Evolutionary conservation across 1,284 basidiomycete species (phyloP), one percentile per base, ranked within the genome.

Genomic region (Albatrellus sp.): DNA sequence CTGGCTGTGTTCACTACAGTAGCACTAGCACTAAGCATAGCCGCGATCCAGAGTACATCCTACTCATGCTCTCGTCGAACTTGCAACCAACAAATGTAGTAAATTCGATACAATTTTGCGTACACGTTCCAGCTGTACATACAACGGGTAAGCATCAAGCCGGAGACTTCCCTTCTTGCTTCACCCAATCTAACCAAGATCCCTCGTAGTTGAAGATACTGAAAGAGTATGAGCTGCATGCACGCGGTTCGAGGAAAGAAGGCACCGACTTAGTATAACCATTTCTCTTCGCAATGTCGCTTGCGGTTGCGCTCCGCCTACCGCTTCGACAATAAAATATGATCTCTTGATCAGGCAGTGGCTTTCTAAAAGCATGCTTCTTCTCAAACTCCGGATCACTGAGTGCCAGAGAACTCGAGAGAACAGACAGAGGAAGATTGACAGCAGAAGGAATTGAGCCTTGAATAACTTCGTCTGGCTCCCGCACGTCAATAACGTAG

Each of bases 321-420:
- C 96, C 96, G 47, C 88, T 90, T 46, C 93, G 75, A 64, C 96
- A 99, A 67, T 96, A 98, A 61, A 98, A 94, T 32, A 90, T 75
- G 33, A 98, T 67, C 56, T 91, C 85, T 60, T 96, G 88, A 47
- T 75, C 61, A 48, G 68, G 63, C 37, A 55, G 58, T 5, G 96
- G 96, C 63, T 97, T 92, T 43, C 80, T 68, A 61, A 94, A 98
- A 2, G 90, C 89, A 54, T 82, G 82, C 54, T 80, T 76, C 48
- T 68, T 62, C 51, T 74, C 69, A 67, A 90, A 92, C 16, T 68
- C 66, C 13, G 70, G 70, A 2, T 72, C 63, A 41, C 70, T 62
- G 46, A 86, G 64, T 52, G 77, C 69, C 40, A 98, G 63, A 5
- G 90, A 80, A 38, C 73, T 74, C 35, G 78, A 66, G 44, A 98